A percentile compares a stretch with the other conserved stretches of the same genome.
phyloP scores from a whole-genome alignment of 345 rosid species.

The Orychophragmus violaceus region DNA sequence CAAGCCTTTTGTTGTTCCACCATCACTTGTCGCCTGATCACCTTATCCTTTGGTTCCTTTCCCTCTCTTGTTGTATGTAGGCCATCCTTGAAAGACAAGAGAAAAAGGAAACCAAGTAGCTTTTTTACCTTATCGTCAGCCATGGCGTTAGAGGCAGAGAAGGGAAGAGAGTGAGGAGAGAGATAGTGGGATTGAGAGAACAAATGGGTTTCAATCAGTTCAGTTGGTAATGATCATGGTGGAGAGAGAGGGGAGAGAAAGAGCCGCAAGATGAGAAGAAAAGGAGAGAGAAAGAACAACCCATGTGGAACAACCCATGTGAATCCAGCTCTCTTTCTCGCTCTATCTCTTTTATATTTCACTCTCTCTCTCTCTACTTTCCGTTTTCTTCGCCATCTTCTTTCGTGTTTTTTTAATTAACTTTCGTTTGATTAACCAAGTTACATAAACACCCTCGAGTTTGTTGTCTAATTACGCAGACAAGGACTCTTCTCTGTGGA shows the following conservation, averaged over 20 bases:
- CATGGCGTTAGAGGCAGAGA: slow-evolving; percentile 38
- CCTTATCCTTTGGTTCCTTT: too few species aligned
- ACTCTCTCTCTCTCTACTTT: slow-evolving; percentile 27
- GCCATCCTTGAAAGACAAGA: too few species aligned
- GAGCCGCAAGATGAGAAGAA: slow-evolving; percentile 29
- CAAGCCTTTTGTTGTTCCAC: too few species aligned
- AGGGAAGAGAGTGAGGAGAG: not conserved
- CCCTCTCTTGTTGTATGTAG: too few species aligned
- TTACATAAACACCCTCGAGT: slow-evolving; percentile 7
- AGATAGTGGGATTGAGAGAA: slow-evolving; percentile 21
- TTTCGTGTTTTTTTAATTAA: not conserved
- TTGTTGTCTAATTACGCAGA: too few species aligned
- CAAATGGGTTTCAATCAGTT: slow-evolving; percentile 28
- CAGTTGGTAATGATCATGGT: slow-evolving; percentile 37
- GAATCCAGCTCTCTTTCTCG: slow-evolving; percentile 39
- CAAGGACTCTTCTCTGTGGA: not conserved
- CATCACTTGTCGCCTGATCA: too few species aligned
- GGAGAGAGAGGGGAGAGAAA: slow-evolving; percentile 26
- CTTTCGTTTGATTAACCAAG: not conserved
- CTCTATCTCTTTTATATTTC: not conserved
- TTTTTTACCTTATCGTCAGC: slow-evolving; percentile 75
- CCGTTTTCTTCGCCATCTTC: slow-evolving; percentile 35
- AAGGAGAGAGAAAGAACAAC: slow-evolving; percentile 35
- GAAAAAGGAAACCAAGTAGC: not conserved
- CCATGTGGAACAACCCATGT: too few species aligned